Base-by-base conservation (phyloP, 1,284 basidiomycete genomes). In the Malassezia pachydermatis region DNA sequence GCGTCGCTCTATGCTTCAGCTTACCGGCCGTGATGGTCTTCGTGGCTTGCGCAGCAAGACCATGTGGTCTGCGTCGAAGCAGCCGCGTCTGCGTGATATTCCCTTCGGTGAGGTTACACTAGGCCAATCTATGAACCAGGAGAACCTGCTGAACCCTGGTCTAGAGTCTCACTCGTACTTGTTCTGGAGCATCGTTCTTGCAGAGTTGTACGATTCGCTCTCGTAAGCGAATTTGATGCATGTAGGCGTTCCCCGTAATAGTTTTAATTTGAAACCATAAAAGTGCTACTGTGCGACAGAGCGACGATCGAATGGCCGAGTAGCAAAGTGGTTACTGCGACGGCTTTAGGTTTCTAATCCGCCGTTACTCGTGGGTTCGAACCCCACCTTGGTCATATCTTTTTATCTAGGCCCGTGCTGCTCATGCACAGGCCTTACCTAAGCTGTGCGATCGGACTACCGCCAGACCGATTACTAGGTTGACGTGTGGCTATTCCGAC, bases 21-120 rank as follows among this genome's bases (percentile, higher is more conserved):
- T 63, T 1, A 50, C 55, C 5, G 60, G 60, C 3, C 55, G 55
- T 22, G 64, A 66, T 27, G 45, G 58, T 13, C 58, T 60, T 34
- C 64, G 63, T 44, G 64, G 66, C 8, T 43, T 48, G 40, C 22
- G 32, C 10, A 28, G 53, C 43, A 52, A 60, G 16, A 41, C 11
- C 11, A 20, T 47, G 17, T 52, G 50, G 44, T 23, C 38, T 2
- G 6, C 34, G 16, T 4, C 13, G 8, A 25, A 16, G 13, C 32
- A 47, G 38, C 50, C 40, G 14, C 6, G 4, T 2, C 27, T 52
- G 5, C 38, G 45, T n/a, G 44, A 51, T n/a, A 47, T 59, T 24
- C 47, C 51, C 22, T 43, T 51, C 14, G 58, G 51, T 17, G 51
- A 62, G 20, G 43, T 68, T 16, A 22, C 63, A 14, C 50, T 68